Percentiles rank a stretch among this genome's conserved stretches.
phyloP scores from a whole-genome alignment of 2,329 filamentous ascomycete species.

The Botrytis porri region DNA sequence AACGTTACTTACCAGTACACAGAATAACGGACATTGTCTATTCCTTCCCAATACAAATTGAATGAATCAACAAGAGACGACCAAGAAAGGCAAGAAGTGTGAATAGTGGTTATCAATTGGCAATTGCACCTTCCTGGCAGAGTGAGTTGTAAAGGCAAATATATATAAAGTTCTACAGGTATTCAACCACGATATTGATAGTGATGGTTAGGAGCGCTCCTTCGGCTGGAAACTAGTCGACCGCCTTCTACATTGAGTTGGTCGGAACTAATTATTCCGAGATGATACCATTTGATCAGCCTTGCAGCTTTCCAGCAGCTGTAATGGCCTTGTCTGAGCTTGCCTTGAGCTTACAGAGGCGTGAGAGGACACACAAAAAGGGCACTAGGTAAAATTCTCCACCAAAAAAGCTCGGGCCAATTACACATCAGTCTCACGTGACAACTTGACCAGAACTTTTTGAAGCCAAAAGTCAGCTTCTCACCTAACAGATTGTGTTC shows the following conservation, averaged over 20 bases:
- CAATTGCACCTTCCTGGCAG: not conserved
- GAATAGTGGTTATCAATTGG: not conserved
- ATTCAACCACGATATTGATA: not conserved
- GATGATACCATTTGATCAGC: not conserved
- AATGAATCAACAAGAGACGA: not conserved
- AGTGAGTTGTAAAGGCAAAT: not conserved
- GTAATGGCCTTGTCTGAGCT: not conserved
- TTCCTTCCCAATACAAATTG: not conserved
- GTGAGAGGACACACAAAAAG: not conserved
- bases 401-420: not conserved
- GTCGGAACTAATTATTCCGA: not conserved
- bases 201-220: not conserved
- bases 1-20: constrained; percentile 8
- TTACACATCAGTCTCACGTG: not conserved
- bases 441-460: not conserved
- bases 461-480: not conserved
- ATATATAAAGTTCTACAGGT: not conserved
- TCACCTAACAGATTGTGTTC: not conserved
- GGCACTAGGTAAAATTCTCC: not conserved
- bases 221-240: not conserved
- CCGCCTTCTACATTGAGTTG: not conserved
- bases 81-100: not conserved
- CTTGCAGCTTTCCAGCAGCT: not conserved
- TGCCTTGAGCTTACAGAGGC: not conserved
- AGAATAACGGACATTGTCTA: constrained; percentile 14